Evolutionary conservation across 177 flowering plant genomes (phyloP).

Genomic region (Vitis hybrid): DNA sequence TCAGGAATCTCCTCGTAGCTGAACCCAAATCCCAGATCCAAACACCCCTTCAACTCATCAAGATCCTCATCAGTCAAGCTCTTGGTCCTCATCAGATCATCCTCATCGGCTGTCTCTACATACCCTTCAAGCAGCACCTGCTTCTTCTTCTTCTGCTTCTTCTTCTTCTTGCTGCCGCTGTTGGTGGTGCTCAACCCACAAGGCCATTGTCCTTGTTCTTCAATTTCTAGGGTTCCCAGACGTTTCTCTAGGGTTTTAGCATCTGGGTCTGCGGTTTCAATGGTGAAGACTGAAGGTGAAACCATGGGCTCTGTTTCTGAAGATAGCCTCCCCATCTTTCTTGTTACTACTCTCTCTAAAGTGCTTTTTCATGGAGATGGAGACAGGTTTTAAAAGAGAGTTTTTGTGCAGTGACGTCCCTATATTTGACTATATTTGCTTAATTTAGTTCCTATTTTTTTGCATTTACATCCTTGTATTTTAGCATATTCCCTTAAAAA

Average conservation of each 20-base stretch:
- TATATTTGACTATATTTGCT: not conserved
- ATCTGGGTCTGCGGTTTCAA: not conserved
- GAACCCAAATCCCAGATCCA: conserved; percentile 91
- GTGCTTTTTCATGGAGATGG: not conserved
- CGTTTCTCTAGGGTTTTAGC: conserved; percentile 9
- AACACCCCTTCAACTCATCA: conserved; percentile 80
- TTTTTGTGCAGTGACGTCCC: not conserved
- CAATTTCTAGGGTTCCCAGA: not conserved
- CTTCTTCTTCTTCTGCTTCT: conserved; percentile 46
- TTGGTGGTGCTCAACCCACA: not conserved
- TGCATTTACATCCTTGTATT: no score
- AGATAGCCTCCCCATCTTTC: conserved; percentile 22
- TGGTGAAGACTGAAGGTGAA: not conserved
- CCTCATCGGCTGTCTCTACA: conserved; percentile 47
- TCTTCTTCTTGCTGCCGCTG: not conserved
- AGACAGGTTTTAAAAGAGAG: not conserved
- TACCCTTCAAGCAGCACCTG: conserved; percentile 69
- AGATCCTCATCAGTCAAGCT: conserved; percentile 86
- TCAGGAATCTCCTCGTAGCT: conserved; percentile 86
- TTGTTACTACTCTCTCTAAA: not conserved
- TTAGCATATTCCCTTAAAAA: no score
- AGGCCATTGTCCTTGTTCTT: not conserved
- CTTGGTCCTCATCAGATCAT: conserved; percentile 63
- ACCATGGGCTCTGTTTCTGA: conserved; percentile 17
- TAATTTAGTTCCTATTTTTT: no score